A percentile compares a stretch with the other conserved stretches of the same genome.
Evolutionary conservation across 2,329 filamentous ascomycete genomes (phyloP).

Genomic region (Ophiocordyceps camponoti-leonardi): DNA sequence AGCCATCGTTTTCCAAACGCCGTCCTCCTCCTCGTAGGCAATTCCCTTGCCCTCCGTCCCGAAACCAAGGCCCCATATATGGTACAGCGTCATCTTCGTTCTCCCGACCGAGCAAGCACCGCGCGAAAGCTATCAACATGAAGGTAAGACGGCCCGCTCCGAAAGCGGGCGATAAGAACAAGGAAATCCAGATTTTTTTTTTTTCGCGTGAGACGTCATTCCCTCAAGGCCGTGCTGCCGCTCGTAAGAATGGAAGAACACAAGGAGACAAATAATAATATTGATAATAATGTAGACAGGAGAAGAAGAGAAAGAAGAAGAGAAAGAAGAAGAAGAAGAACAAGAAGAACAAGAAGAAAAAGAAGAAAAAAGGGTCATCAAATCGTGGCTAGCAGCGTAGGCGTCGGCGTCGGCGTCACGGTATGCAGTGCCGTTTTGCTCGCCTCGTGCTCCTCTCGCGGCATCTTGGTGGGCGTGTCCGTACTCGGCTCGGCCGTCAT

Average conservation of each 20-base stretch:
- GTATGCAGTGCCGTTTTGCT: not conserved
- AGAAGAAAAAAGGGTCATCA: not conserved
- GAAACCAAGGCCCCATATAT: not conserved
- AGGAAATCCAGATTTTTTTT: not conserved
- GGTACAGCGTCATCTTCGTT: not conserved
- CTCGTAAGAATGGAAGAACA: not conserved
- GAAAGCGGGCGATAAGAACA: not conserved
- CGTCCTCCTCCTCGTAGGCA: not conserved
- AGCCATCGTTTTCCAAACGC: not conserved
- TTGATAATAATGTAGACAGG: not conserved
- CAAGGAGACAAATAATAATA: not conserved
- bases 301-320: not conserved
- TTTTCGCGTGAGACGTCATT: not conserved
- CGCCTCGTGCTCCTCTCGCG: constrained; percentile 6
- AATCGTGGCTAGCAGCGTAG: not conserved
- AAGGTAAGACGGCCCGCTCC: not conserved
- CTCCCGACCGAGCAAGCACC: not conserved
- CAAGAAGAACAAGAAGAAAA: not conserved
- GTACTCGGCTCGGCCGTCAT: constrained; percentile 12
- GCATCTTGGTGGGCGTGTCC: constrained; percentile 13
- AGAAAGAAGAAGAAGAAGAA: not conserved
- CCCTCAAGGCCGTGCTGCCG: not conserved
- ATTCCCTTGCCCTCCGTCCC: not conserved
- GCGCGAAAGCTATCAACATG: not conserved
- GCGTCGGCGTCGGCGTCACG: not conserved